phyloP scores from a whole-genome alignment of 2,329 filamentous ascomycete genomes.

The Aspergillus eucalypticola region DNA sequence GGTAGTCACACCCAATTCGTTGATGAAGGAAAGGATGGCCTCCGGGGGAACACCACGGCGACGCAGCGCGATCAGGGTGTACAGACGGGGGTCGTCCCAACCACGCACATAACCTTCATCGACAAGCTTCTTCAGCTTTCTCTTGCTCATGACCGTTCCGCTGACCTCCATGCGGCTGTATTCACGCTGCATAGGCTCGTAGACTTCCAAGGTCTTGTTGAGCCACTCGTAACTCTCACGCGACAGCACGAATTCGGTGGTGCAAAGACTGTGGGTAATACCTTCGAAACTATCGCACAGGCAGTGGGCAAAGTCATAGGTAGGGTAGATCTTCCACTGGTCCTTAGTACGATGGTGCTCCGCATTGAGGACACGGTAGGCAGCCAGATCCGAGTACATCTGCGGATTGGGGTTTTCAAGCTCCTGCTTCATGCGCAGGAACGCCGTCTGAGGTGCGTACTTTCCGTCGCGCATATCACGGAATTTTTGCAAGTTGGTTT shows the following conservation, averaged over 20 bases:
- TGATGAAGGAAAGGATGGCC: conserved; percentile 85
- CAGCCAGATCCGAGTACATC: conserved; percentile 87
- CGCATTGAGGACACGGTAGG: conserved; percentile 76
- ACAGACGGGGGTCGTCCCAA: conserved; percentile 90
- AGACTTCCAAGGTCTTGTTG: conserved; percentile 76
- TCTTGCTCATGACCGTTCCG: conserved; percentile 84
- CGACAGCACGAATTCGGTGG: conserved; percentile 84
- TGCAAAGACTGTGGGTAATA: conserved; percentile 91
- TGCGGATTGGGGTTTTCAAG: conserved; percentile 76
- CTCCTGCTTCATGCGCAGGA: conserved; percentile 90
- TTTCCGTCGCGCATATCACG: conserved; percentile 87
- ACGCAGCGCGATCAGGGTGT: conserved; percentile 80
- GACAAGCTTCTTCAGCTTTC: conserved; percentile 78
- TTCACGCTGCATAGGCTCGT: conserved; percentile 92
- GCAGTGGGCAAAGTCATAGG: conserved; percentile 71
- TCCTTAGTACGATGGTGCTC: conserved; percentile 63
- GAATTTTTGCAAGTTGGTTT: conserved; percentile 62
- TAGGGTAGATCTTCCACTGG: conserved; percentile 91
- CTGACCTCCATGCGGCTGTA: conserved; percentile 74
- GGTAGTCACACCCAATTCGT: conserved; percentile 88
- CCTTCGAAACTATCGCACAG: conserved; percentile 89
- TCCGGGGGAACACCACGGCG: conserved; percentile 84
- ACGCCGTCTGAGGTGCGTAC: conserved; percentile 80
- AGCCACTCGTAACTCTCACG: conserved; percentile 90
- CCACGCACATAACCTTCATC: conserved; percentile 74